Conservation (phyloP, 2,329 filamentous ascomycete species). For the Trichoderma arundinaceum region DNA sequence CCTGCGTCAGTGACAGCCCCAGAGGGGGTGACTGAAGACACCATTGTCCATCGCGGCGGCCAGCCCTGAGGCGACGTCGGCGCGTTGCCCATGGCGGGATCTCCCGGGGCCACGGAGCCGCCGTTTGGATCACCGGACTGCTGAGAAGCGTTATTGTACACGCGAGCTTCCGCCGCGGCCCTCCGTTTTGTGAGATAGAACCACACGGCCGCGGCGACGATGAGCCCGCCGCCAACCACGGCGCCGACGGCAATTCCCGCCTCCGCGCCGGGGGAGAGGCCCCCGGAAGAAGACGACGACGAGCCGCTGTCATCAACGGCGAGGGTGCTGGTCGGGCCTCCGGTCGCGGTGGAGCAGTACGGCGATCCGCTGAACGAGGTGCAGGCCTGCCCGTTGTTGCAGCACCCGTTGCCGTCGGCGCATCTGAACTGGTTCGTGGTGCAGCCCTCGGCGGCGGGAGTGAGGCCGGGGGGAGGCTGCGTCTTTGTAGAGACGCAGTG, state of each 20-base stretch:
- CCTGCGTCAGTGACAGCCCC: constrained; percentile 41
- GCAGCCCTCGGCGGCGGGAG: constrained; percentile 51
- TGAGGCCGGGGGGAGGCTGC: constrained; percentile 40
- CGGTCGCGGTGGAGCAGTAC: constrained; percentile 48
- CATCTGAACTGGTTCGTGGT: constrained; percentile 53
- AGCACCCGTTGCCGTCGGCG: constrained; percentile 56
- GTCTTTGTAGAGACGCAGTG: constrained; percentile 45
- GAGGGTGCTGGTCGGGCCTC: constrained; percentile 37
- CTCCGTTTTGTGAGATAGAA: constrained; percentile 52
- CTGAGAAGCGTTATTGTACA: background rate
- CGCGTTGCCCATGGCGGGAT: constrained; percentile 31
- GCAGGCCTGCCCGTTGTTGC: constrained; percentile 52
- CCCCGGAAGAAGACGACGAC: background rate
- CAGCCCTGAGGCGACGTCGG: constrained; percentile 13
- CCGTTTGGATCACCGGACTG: too few species aligned
- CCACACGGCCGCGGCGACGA: constrained; percentile 54
- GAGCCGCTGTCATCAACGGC: constrained; percentile 24
- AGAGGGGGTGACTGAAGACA: constrained; percentile 55
- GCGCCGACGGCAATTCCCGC: constrained; percentile 63
- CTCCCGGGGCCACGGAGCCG: constrained; percentile 30
- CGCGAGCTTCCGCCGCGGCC: background rate
- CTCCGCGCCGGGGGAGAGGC: constrained; percentile 53
- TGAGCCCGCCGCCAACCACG: constrained; percentile 49
- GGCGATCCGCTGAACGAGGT: constrained; percentile 46
- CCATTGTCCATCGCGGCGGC: constrained; percentile 46